Evolutionary conservation across 2,329 filamentous ascomycete genomes (phyloP).

Genomic region (Monilinia fructigena): DNA sequence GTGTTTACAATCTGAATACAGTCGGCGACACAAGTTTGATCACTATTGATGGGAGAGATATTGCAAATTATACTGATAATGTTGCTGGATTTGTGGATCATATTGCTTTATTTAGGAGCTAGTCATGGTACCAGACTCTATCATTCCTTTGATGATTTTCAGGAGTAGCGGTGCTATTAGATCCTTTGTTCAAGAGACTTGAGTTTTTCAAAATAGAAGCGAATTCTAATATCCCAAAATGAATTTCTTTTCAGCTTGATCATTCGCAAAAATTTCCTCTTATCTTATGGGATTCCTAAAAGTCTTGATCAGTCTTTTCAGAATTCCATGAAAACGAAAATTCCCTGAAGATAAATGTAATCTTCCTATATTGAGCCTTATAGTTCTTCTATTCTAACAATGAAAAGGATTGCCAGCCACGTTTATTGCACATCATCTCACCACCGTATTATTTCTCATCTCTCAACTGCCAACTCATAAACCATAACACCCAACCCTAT

Average conservation of each 20-base stretch:
- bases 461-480: neutral
- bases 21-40: conserved; percentile 33
- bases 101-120: conserved; percentile 14
- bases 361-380: neutral
- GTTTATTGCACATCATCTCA: conserved; percentile 5
- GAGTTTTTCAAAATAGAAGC: neutral
- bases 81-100: conserved; percentile 21
- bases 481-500: neutral
- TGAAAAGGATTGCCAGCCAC: neutral
- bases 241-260: neutral
- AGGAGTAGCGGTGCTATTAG: neutral
- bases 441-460: neutral
- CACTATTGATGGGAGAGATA: conserved; percentile 25
- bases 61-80: conserved; percentile 28
- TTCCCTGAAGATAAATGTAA: neutral
- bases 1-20: conserved; percentile 32
- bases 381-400: neutral
- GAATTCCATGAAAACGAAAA: neutral
- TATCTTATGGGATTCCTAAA: neutral
- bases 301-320: neutral
- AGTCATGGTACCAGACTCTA: neutral
- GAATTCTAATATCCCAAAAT: neutral
- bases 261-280: neutral
- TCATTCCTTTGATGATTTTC: neutral
- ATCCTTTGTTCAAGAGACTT: neutral